These are phyloP conservation scores for Seiridium unicorne DNA, from an alignment of 2,329 filamentous ascomycete species.

Conservation along the genomic window DNA sequence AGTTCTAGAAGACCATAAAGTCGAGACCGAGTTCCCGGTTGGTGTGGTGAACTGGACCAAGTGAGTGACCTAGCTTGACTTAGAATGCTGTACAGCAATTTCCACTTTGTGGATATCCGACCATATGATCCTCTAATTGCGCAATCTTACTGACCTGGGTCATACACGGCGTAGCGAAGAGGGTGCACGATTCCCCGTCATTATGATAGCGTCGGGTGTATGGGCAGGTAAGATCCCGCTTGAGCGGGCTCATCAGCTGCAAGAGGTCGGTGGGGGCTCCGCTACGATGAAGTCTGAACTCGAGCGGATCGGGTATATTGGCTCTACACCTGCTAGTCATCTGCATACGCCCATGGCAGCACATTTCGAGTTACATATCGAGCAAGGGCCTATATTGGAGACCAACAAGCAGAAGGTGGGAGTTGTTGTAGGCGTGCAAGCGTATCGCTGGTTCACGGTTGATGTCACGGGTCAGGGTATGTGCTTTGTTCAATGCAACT, in stretches of 20 bases:
- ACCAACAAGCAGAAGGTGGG: conserved; percentile 62
- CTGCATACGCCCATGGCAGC: conserved; percentile 60
- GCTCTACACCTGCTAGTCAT: conserved; percentile 46
- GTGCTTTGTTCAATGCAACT: too few relatives aligned
- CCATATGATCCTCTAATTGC: too few relatives aligned
- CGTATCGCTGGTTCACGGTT: conserved; percentile 71
- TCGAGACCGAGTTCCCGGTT: conserved; percentile 69
- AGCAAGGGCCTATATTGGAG: conserved; percentile 77
- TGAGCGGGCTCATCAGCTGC: conserved; percentile 56
- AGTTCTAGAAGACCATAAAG: conserved; percentile 64
- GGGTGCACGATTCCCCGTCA: conserved; percentile 74
- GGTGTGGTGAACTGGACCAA: conserved; percentile 80
- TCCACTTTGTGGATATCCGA: too few relatives aligned
- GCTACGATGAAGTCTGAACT: conserved; percentile 53
- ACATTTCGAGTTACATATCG: conserved; percentile 83
- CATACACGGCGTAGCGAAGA: conserved; percentile 54
- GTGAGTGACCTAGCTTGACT: conserved; percentile 12
- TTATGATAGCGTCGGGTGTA: conserved; percentile 72
- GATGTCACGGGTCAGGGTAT: conserved; percentile 54
- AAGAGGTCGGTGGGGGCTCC: neutral
- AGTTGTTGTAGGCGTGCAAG: conserved; percentile 70
- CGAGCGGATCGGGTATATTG: conserved; percentile 69
- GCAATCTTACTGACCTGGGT: too few relatives aligned
- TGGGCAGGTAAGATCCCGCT: conserved; percentile 70
- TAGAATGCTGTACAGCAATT: too few relatives aligned